Percentiles rank a stretch among this genome's conserved stretches.
These are phyloP conservation scores for Aristolochia contorta DNA, from an alignment of 164 flowering plant species.

Conservation along the genomic window DNA sequence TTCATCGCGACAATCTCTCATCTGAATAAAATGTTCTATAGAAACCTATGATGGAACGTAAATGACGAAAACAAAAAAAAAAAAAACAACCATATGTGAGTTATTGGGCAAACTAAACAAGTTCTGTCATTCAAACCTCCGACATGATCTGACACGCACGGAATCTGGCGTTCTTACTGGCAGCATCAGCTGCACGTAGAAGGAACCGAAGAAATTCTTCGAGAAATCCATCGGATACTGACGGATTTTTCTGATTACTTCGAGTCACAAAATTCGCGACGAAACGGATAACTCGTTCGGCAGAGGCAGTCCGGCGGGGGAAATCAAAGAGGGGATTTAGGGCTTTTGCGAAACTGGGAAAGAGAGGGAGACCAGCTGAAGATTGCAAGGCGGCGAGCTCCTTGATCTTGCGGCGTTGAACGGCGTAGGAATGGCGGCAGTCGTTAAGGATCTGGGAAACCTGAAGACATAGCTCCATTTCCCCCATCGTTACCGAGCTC, in stretches of 20 bases:
- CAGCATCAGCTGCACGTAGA: conserved; percentile 33
- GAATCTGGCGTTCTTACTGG: conserved; percentile 55
- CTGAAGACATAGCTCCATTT: conserved; percentile 1
- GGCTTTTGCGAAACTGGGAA: conserved; percentile 48
- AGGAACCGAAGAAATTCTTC: conserved; percentile 55
- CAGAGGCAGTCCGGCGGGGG: conserved; percentile 42
- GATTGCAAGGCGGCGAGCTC: conserved; percentile 56
- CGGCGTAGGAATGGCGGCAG: conserved; percentile 47
- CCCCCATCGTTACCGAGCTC: not conserved
- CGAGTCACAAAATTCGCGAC: conserved; percentile 42
- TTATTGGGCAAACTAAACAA: too few relatives aligned
- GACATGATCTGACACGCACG: conserved; percentile 86
- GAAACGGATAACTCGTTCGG: conserved; percentile 66
- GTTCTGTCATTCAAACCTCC: conserved; percentile 37
- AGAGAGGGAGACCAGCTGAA: conserved; percentile 28
- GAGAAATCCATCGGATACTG: conserved; percentile 35
- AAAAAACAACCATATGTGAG: too few relatives aligned
- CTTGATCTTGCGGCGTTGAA: conserved; percentile 73
- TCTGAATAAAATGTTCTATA: too few relatives aligned
- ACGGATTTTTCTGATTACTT: conserved; percentile 16
- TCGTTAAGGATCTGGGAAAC: conserved; percentile 64
- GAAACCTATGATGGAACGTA: too few relatives aligned
- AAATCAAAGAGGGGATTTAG: conserved; percentile 57
- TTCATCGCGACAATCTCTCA: too few relatives aligned
- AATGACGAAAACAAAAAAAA: too few relatives aligned